phyloP scores from a whole-genome alignment of 2,329 filamentous ascomycete species.

The Alternaria postmessia region DNA sequence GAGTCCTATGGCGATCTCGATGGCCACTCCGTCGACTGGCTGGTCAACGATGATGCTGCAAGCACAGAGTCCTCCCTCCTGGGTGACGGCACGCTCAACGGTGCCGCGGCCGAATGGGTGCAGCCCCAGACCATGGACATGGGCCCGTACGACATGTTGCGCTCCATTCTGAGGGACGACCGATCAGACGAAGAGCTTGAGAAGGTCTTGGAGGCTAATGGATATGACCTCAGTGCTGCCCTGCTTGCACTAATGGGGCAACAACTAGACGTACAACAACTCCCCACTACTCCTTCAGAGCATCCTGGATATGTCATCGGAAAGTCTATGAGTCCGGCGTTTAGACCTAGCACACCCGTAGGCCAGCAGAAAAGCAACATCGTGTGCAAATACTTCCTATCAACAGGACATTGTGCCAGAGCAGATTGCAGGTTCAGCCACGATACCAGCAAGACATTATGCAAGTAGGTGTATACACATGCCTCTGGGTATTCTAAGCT shows the following conservation, averaged over 20 bases:
- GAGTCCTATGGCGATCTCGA: constrained; percentile 92
- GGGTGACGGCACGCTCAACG: constrained; percentile 75
- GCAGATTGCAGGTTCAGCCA: constrained; percentile 98
- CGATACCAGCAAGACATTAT: constrained; percentile 92
- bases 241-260: constrained; percentile 87
- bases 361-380: constrained; percentile 82
- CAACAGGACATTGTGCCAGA: constrained; percentile 91
- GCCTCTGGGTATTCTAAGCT: constrained; percentile 25
- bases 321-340: constrained; percentile 81
- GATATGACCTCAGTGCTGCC: constrained; percentile 92
- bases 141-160: constrained; percentile 97
- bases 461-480: constrained; percentile 77
- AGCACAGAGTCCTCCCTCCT: constrained; percentile 78
- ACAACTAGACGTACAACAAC: constrained; percentile 62
- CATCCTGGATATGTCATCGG: constrained; percentile 81
- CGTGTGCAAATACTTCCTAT: constrained; percentile 96
- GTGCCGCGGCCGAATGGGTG: constrained; percentile 81
- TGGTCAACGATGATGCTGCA: constrained; percentile 85
- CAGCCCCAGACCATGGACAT: constrained; percentile 79
- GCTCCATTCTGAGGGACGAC: constrained; percentile 89
- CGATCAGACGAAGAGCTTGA: constrained; percentile 95
- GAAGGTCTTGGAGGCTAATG: constrained; percentile 83
- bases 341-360: constrained; percentile 77
- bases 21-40: constrained; percentile 95
- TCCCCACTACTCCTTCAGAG: constrained; percentile 57